These are phyloP conservation scores for Hypoxylon rickii DNA, from an alignment of 495 filamentous ascomycete species.

Conservation along the genomic window DNA sequence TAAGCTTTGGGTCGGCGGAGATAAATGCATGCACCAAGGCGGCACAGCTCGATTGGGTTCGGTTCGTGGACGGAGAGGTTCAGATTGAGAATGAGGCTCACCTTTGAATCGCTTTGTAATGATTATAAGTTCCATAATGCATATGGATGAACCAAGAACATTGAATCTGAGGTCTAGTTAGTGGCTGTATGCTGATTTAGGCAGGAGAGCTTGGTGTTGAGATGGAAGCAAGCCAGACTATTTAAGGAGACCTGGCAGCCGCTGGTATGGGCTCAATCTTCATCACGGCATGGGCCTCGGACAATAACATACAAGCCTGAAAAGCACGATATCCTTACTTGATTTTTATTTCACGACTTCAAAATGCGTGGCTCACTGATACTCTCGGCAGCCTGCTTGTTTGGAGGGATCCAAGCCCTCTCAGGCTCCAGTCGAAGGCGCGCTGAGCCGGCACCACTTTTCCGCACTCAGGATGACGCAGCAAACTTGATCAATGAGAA, in stretches of 20 bases:
- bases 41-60: not conserved
- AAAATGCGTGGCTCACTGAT: not conserved
- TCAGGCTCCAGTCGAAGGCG: not conserved
- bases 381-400: not conserved
- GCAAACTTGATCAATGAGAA: not conserved
- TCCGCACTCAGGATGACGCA: not conserved
- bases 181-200: not conserved
- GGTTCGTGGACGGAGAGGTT: not conserved
- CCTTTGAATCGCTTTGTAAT: not conserved
- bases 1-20: not conserved
- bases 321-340: no score
- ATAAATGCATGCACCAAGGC: not conserved
- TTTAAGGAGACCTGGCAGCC: not conserved
- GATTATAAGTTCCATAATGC: not conserved
- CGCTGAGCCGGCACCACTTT: not conserved
- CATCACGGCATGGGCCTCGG: no score
- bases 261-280: not conserved
- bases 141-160: no score
- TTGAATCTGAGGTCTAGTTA: no score
- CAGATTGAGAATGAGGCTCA: not conserved
- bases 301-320: no score
- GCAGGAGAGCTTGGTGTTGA: not conserved
- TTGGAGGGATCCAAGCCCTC: not conserved
- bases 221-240: not conserved
- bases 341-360: not conserved